Conservation (phyloP, 2,329 filamentous ascomycete genomes). For the Berkeleyomyces basicola region DNA sequence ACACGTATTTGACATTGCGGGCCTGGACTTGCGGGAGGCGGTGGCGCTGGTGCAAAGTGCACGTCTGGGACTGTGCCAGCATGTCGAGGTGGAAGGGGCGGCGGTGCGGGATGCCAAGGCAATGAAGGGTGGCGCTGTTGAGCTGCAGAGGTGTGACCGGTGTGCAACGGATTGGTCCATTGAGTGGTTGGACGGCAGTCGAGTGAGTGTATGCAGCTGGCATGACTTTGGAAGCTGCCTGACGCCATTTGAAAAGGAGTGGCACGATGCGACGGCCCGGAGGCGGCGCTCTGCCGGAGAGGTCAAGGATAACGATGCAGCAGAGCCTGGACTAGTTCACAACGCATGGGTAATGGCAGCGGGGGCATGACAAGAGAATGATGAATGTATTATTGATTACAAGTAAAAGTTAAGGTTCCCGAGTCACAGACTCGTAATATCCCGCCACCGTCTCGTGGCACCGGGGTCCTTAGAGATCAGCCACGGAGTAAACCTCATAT, state of each 20-base stretch:
- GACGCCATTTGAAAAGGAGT: constrained; percentile 4
- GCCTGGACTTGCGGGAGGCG: background rate
- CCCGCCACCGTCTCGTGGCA: no score
- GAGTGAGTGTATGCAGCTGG: background rate
- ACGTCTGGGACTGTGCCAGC: constrained; percentile 1
- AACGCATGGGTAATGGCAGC: constrained; percentile 1
- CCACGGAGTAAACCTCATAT: background rate
- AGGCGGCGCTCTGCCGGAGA: background rate
- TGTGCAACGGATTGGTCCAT: constrained; percentile 6
- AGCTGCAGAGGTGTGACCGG: background rate
- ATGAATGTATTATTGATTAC: background rate
- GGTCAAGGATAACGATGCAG: background rate
- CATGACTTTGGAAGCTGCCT: constrained; percentile 7
- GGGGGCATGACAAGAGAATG: background rate
- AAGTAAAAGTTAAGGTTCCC: background rate
- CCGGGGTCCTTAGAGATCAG: background rate
- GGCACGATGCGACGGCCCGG: constrained; percentile 1
- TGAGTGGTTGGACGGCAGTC: background rate
- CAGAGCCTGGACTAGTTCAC: constrained; percentile 1
- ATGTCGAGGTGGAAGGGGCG: background rate
- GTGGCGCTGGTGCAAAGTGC: background rate
- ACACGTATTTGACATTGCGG: background rate
- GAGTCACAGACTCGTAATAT: background rate
- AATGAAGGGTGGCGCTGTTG: background rate
- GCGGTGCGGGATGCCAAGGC: background rate